Percentiles rank a stretch among this genome's conserved stretches.
Evolutionary conservation across 306 rosid species (phyloP).

Genomic region (Sophora flavescens): DNA sequence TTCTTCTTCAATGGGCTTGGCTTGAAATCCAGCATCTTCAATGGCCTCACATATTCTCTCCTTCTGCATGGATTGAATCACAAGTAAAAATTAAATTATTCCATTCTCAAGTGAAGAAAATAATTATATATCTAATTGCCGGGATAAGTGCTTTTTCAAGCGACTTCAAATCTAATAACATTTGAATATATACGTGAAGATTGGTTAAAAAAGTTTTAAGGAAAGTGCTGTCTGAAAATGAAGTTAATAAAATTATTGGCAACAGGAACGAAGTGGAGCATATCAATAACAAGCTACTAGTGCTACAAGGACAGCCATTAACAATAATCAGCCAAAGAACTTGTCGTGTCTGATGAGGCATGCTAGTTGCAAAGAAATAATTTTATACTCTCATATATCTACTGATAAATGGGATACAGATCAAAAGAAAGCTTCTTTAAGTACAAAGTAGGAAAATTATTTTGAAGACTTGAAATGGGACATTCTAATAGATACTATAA

Average conservation of each 20-base stretch:
- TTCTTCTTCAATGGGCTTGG: slow-evolving; percentile 52
- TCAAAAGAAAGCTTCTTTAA: too few relatives aligned
- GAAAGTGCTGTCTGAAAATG: neutral
- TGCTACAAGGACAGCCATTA: slow-evolving; percentile 40
- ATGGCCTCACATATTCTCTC: slow-evolving; percentile 67
- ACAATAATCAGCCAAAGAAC: neutral
- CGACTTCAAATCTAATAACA: neutral
- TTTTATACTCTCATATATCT: neutral
- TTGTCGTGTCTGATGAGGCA: slow-evolving; percentile 9
- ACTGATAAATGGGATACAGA: neutral
- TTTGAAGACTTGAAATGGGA: too few relatives aligned
- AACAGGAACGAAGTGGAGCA: slow-evolving; percentile 40
- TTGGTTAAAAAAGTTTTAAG: neutral
- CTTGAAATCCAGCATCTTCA: slow-evolving; percentile 75
- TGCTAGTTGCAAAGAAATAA: neutral
- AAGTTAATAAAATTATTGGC: neutral
- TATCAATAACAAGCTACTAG: slow-evolving; percentile 15
- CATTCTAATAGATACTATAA: too few relatives aligned
- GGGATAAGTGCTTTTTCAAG: neutral
- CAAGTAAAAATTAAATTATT: neutral
- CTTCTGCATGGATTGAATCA: slow-evolving; percentile 46
- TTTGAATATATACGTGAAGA: neutral
- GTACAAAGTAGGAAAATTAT: too few relatives aligned
- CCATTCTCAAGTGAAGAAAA: too few relatives aligned
- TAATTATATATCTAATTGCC: neutral